Percentiles rank a stretch among this genome's conserved stretches.
Conservation (phyloP, 352 stramenopile genomes). For the Phytophthora sansomeana region DNA sequence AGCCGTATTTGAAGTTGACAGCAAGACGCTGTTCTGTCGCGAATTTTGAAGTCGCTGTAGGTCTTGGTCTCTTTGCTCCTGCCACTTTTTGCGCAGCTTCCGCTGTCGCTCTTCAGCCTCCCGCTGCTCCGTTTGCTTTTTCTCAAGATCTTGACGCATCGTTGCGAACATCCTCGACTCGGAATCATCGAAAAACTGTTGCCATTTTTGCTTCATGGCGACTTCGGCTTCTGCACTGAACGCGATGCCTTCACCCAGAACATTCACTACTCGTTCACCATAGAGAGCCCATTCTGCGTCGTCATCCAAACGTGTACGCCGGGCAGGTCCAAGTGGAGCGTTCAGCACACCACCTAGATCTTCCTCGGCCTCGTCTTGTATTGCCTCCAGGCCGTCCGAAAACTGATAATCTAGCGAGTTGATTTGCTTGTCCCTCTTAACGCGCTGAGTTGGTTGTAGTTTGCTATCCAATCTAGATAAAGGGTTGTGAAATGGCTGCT, state of each 20-base stretch:
- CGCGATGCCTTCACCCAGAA: slow-evolving; percentile 57
- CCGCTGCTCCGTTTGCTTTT: slow-evolving; percentile 52
- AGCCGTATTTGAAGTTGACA: slow-evolving; percentile 10
- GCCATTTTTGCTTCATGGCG: slow-evolving; percentile 64
- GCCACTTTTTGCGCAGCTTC: slow-evolving; percentile 67
- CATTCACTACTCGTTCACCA: slow-evolving; percentile 35
- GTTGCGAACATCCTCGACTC: slow-evolving; percentile 66
- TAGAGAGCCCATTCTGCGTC: slow-evolving; percentile 54
- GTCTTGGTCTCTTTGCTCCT: slow-evolving; percentile 64
- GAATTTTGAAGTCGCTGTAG: slow-evolving; percentile 48
- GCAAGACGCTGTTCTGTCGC: slow-evolving; percentile 16
- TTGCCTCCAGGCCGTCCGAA: slow-evolving; percentile 12
- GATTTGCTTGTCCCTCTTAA: neutral
- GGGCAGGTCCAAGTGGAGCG: slow-evolving; percentile 1
- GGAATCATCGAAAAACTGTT: slow-evolving; percentile 61
- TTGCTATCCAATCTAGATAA: slow-evolving; percentile 16
- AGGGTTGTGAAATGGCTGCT: slow-evolving; percentile 1
- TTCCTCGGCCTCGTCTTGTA: slow-evolving; percentile 21
- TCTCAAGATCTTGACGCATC: slow-evolving; percentile 52
- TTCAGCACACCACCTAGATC: neutral
- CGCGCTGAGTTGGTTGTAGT: slow-evolving; percentile 1
- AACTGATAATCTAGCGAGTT: slow-evolving; percentile 1
- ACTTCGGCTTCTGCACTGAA: slow-evolving; percentile 59
- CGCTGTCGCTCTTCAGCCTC: slow-evolving; percentile 58
- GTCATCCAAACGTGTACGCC: slow-evolving; percentile 37